These are phyloP conservation scores for Phaseolus coccineus DNA, from an alignment of 331 rosid species.

Conservation along the genomic window DNA sequence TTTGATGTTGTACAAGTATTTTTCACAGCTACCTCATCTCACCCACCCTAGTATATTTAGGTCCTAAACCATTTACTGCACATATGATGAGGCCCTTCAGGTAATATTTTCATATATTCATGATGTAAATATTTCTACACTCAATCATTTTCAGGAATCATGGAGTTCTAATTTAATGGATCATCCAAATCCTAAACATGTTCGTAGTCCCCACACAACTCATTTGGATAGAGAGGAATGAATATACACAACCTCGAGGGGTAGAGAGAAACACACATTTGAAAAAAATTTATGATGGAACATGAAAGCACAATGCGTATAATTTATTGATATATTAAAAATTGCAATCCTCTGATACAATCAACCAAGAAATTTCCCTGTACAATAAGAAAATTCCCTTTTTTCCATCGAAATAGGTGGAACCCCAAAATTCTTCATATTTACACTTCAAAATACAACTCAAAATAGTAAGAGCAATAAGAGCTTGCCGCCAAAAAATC, in stretches of 20 bases:
- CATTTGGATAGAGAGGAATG: background rate
- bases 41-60: background rate
- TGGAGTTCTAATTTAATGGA: too few species aligned
- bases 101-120: too few species aligned
- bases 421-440: slow-evolving; percentile 73
- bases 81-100: too few species aligned
- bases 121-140: too few species aligned
- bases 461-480: slow-evolving; percentile 52
- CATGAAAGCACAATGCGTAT: slow-evolving; percentile 35
- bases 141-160: too few species aligned
- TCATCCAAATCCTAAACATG: slow-evolving; percentile 1
- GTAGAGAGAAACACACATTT: background rate
- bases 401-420: slow-evolving; percentile 50
- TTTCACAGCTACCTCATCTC: slow-evolving; percentile 2
- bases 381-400: slow-evolving; percentile 61
- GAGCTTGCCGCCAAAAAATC: slow-evolving; percentile 53
- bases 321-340: slow-evolving; percentile 59
- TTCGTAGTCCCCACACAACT: background rate
- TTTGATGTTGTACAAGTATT: slow-evolving; percentile 6
- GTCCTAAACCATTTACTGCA: background rate
- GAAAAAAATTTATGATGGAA: background rate
- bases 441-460: slow-evolving; percentile 60
- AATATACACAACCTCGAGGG: background rate
- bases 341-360: slow-evolving; percentile 55
- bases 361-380: slow-evolving; percentile 65